phyloP scores from a whole-genome alignment of 176 grass and related monocot genomes.

The Oryza coarctata region DNA sequence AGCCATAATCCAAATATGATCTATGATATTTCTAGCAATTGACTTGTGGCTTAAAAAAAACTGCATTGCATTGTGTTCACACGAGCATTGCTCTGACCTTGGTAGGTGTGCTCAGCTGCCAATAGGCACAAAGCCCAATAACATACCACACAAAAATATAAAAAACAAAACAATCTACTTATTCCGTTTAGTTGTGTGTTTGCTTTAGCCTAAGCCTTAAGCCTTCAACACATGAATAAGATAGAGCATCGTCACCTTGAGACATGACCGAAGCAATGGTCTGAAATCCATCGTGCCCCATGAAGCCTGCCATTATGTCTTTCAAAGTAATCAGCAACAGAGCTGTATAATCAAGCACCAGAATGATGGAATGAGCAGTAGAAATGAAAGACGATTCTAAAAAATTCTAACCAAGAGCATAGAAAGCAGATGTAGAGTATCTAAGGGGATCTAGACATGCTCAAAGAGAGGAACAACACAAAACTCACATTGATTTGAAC shows the following conservation, averaged over 20 bases:
- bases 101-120: background rate
- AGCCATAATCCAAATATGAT: background rate
- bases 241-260: conserved; percentile 24
- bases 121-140: background rate
- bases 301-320: background rate
- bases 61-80: background rate
- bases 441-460: background rate
- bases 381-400: background rate
- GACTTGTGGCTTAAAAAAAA: background rate
- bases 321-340: background rate
- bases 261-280: background rate
- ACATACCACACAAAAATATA: background rate
- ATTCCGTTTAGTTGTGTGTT: background rate
- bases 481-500: background rate
- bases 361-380: background rate
- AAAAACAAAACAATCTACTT: background rate
- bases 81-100: background rate
- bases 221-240: background rate
- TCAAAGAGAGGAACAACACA: conserved; percentile 2
- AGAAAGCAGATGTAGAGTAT: background rate
- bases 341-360: background rate
- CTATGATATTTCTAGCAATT: background rate
- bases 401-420: background rate
- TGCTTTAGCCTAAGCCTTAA: background rate
- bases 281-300: background rate